Evolutionary conservation across 768 basidiomycete genomes (phyloP).

Genomic region (Lactarius pseudohatsudake): DNA sequence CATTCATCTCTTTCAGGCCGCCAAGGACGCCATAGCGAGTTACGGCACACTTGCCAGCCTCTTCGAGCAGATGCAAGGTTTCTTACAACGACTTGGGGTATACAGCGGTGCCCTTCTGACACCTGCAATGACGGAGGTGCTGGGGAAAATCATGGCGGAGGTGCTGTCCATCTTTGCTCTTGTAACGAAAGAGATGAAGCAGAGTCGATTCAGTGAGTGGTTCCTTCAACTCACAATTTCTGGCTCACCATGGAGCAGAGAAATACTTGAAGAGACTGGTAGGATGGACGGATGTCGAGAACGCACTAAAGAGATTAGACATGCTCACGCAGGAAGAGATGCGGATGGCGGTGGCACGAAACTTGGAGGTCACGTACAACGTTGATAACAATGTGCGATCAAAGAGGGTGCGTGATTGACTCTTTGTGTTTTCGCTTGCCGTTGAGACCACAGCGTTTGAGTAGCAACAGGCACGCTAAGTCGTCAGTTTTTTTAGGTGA

Average conservation of each 20-base stretch:
- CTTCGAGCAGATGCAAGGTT: slow-evolving; percentile 3
- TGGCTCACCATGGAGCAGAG: not conserved
- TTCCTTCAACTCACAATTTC: not conserved
- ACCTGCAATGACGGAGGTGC: not conserved
- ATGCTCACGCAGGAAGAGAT: slow-evolving; percentile 4
- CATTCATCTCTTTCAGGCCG: not conserved
- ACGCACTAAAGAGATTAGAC: not conserved
- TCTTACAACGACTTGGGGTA: not conserved
- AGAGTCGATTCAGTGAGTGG: slow-evolving; percentile 1
- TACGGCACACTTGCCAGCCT: slow-evolving; percentile 3
- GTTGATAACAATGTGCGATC: not conserved
- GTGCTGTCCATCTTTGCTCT: not conserved
- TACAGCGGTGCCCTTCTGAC: not conserved
- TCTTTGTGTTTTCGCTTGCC: not conserved
- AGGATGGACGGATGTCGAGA: not conserved
- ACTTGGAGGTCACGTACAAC: not conserved
- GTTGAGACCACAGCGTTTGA: not conserved
- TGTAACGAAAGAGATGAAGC: slow-evolving; percentile 4
- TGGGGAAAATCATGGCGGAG: not conserved
- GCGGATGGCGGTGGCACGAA: not conserved
- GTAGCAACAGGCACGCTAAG: not conserved
- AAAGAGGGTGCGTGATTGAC: not conserved
- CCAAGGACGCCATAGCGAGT: too few relatives aligned
- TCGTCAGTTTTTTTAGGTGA: not conserved
- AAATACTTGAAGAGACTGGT: not conserved